phyloP scores from a whole-genome alignment of 2,329 filamentous ascomycete species.

The Fusarium nurragi region DNA sequence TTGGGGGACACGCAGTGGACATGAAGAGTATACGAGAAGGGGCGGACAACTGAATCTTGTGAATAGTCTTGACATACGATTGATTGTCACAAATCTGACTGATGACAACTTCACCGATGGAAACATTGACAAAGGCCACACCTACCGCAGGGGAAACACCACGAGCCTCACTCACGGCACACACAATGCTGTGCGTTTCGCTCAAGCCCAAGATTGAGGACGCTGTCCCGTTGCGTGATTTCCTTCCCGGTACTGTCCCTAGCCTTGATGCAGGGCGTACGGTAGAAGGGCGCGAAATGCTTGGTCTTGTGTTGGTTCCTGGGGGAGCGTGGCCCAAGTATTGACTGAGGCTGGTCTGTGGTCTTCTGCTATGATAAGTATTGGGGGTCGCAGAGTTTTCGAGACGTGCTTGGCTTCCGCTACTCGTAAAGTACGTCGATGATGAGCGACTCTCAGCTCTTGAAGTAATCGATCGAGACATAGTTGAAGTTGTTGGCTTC shows the following conservation, averaged over 20 bases:
- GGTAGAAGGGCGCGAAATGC: slow-evolving; percentile 35
- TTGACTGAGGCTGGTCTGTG: slow-evolving; percentile 12
- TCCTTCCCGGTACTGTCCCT: slow-evolving; percentile 57
- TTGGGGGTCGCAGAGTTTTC: not conserved
- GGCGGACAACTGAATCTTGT: slow-evolving; percentile 84
- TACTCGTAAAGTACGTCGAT: slow-evolving; percentile 41
- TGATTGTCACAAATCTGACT: slow-evolving; percentile 95
- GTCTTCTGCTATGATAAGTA: not conserved
- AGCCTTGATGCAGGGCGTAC: slow-evolving; percentile 43
- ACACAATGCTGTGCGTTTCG: slow-evolving; percentile 78
- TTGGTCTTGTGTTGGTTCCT: slow-evolving; percentile 21
- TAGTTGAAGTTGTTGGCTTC: not conserved
- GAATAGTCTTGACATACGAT: slow-evolving; percentile 86
- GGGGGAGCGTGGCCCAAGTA: slow-evolving; percentile 25
- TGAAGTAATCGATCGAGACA: slow-evolving; percentile 13
- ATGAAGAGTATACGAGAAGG: slow-evolving; percentile 84
- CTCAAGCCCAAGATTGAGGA: slow-evolving; percentile 56
- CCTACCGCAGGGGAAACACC: slow-evolving; percentile 86
- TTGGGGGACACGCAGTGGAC: slow-evolving; percentile 70
- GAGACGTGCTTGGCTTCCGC: not conserved
- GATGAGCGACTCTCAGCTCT: slow-evolving; percentile 23
- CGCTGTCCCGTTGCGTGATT: slow-evolving; percentile 52
- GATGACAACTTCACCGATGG: slow-evolving; percentile 83
- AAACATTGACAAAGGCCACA: slow-evolving; percentile 85
- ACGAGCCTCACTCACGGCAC: slow-evolving; percentile 87